A percentile compares a stretch with the other conserved stretches of the same genome.
Evolutionary conservation across 202 grass and related monocot genomes (phyloP).

Genomic region (Miscanthus sacchariflorus): DNA sequence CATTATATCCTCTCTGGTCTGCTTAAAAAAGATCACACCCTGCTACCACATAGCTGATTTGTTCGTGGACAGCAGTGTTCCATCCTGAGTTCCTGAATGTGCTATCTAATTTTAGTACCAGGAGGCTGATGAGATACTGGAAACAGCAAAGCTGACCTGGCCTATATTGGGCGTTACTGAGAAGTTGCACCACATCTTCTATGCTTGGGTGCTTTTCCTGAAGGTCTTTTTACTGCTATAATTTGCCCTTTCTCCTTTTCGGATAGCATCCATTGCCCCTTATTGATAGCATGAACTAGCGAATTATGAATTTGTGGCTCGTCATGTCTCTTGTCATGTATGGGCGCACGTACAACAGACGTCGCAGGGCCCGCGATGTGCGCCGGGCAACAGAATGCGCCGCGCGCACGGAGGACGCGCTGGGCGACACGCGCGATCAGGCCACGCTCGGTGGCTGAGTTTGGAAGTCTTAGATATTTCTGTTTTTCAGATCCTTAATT

Average conservation of each 20-base stretch:
- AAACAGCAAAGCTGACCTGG: constrained; percentile 74
- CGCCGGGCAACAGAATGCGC: no score
- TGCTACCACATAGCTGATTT: constrained; percentile 33
- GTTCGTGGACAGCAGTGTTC: constrained; percentile 39
- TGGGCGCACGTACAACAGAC: no score
- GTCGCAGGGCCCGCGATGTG: no score
- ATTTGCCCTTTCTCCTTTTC: neutral
- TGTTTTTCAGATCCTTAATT: no score
- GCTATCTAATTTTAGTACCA: constrained; percentile 57
- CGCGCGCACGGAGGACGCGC: no score
- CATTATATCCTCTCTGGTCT: constrained; percentile 31
- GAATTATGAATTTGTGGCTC: constrained; percentile 19
- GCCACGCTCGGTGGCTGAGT: no score
- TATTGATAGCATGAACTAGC: neutral
- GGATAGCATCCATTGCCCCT: neutral
- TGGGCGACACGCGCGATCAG: no score
- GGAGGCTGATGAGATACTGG: constrained; percentile 93
- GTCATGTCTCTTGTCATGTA: neutral
- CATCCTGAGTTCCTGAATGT: constrained; percentile 46
- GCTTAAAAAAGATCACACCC: constrained; percentile 11
- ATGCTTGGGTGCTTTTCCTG: constrained; percentile 86
- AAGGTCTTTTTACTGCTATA: constrained; percentile 57
- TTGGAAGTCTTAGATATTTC: no score
- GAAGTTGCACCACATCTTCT: constrained; percentile 72
- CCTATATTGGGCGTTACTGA: constrained; percentile 77